Conservation (phyloP, 805 yeast species). For the Saccharomycopsis capsularis region DNA sequence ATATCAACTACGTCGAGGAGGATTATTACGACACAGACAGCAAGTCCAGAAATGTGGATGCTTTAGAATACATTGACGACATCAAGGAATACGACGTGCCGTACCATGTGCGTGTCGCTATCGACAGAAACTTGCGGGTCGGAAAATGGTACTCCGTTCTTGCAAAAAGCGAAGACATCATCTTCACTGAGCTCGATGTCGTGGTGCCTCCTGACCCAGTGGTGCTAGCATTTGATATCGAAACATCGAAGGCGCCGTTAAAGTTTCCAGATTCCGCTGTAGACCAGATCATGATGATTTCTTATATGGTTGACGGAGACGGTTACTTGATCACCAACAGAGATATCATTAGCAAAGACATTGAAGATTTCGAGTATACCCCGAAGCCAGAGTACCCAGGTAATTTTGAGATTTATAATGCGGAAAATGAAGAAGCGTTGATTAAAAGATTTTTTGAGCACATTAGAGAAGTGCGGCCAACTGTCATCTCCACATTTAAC, state of each 20-base stretch:
- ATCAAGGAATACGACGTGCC: constrained; percentile 95
- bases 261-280: constrained; percentile 89
- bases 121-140: constrained; percentile 77
- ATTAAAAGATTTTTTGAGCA: constrained; percentile 81
- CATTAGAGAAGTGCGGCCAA: constrained; percentile 79
- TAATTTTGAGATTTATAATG: constrained; percentile 81
- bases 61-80: constrained; percentile 62
- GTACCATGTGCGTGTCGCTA: constrained; percentile 92
- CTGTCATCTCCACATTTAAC: constrained; percentile 95
- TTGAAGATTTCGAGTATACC: constrained; percentile 94
- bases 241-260: constrained; percentile 92
- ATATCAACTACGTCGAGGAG: constrained; percentile 32
- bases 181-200: constrained; percentile 56
- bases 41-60: constrained; percentile 34
- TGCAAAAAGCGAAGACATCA: constrained; percentile 49
- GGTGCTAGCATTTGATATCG: constrained; percentile 93
- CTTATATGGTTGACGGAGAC: constrained; percentile 98
- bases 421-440: constrained; percentile 71
- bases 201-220: constrained; percentile 97
- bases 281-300: constrained; percentile 97
- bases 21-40: constrained; percentile 29
- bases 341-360: constrained; percentile 89
- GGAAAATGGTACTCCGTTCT: constrained; percentile 93
- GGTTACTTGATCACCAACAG: constrained; percentile 92
- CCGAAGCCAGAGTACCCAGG: constrained; percentile 97